These are phyloP conservation scores for Komagataea norvegica DNA, from an alignment of 1,139 yeast genomes.

Conservation along the genomic window DNA sequence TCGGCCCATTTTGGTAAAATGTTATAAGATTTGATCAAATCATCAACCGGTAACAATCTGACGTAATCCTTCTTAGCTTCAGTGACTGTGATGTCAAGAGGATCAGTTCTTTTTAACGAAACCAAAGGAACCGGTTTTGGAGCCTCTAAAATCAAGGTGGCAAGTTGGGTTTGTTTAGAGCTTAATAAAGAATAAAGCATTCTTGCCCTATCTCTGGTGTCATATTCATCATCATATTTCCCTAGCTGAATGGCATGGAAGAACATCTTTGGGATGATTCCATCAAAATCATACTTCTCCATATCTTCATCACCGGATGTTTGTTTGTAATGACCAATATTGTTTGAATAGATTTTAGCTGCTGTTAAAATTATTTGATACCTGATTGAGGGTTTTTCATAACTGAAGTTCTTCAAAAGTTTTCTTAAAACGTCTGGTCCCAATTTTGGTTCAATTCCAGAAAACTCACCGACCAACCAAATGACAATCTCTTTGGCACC, in stretches of 20 bases:
- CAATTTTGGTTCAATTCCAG: constrained; percentile 42
- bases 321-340: constrained; percentile 36
- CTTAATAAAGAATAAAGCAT: constrained; percentile 50
- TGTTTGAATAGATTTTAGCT: constrained; percentile 63
- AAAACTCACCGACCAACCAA: constrained; percentile 89
- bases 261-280: constrained; percentile 51
- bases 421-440: constrained; percentile 77
- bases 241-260: constrained; percentile 60
- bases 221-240: constrained; percentile 70
- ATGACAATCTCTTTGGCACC: constrained; percentile 78
- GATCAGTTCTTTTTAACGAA: constrained; percentile 29
- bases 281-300: constrained; percentile 32
- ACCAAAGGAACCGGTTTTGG: constrained; percentile 63
- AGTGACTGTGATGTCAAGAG: constrained; percentile 34
- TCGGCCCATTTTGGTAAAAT: constrained; percentile 21
- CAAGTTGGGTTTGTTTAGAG: constrained; percentile 48
- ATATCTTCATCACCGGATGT: constrained; percentile 26
- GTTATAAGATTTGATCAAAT: constrained; percentile 25
- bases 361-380: constrained; percentile 70
- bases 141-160: constrained; percentile 73
- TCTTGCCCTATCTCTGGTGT: constrained; percentile 83
- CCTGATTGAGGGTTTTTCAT: constrained; percentile 56
- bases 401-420: constrained; percentile 50
- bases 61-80: constrained; percentile 31
- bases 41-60: constrained; percentile 38